Evolutionary conservation across 2,329 filamentous ascomycete species (phyloP).

Genomic region (Sordariomycetes sp.): DNA sequence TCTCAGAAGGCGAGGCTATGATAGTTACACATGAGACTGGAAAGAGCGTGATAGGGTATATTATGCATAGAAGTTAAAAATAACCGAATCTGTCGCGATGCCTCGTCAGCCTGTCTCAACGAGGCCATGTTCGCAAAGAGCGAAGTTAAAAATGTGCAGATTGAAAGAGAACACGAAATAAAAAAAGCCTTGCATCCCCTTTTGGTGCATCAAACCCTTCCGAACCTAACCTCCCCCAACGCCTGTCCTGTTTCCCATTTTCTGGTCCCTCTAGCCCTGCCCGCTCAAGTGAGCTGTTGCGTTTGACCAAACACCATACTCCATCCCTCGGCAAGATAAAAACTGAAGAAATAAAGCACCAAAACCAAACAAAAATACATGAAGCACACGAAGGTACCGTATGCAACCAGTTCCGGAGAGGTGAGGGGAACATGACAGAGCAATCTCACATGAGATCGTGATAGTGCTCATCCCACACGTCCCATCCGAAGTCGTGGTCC

Average conservation of each 20-base stretch:
- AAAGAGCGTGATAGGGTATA: neutral
- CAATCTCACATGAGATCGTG: neutral
- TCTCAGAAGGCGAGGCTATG: slow-evolving; percentile 1
- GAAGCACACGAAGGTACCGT: neutral
- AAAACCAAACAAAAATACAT: neutral
- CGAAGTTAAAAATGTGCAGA: too few relatives aligned
- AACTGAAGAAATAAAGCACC: neutral
- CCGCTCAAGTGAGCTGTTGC: neutral
- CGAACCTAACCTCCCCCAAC: neutral
- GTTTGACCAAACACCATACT: neutral
- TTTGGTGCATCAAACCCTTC: neutral
- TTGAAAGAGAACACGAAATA: neutral
- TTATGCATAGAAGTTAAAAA: neutral
- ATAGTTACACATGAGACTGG: neutral
- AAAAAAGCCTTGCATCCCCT: neutral
- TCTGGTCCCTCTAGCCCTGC: neutral
- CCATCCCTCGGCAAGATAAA: neutral
- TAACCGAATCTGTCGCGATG: neutral
- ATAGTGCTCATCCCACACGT: neutral
- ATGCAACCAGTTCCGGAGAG: neutral
- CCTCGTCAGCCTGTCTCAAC: neutral
- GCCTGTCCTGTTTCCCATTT: neutral
- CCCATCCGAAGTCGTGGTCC: neutral
- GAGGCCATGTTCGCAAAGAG: neutral
- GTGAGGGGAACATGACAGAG: neutral